Conservation (phyloP, 2,329 filamentous ascomycete species). For the Penicillium sp. region DNA sequence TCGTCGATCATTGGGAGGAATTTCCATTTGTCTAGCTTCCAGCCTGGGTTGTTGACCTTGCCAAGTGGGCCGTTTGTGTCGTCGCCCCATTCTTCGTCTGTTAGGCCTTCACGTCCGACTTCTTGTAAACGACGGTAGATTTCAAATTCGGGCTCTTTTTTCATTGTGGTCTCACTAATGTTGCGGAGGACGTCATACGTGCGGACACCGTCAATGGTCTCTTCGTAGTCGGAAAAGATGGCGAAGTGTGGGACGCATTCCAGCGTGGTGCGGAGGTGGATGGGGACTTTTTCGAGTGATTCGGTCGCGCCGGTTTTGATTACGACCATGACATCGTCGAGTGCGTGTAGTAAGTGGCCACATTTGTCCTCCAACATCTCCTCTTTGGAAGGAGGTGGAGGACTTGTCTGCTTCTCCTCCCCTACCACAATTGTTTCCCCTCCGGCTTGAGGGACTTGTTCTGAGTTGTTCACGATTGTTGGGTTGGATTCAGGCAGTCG, state of each 20-base stretch:
- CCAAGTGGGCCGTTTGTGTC: conserved; percentile 36
- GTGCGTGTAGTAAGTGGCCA: conserved; percentile 17
- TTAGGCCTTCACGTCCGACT: conserved; percentile 43
- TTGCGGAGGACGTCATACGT: conserved; percentile 29
- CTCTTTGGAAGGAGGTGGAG: background rate
- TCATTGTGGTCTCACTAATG: conserved; percentile 21
- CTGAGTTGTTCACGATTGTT: conserved; percentile 1
- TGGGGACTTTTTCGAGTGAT: conserved; percentile 28
- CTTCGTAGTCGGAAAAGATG: conserved; percentile 33
- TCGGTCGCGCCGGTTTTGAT: conserved; percentile 34
- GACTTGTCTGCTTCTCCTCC: conserved; percentile 7
- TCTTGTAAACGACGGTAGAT: conserved; percentile 50
- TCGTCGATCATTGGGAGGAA: conserved; percentile 55
- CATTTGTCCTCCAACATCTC: conserved; percentile 17
- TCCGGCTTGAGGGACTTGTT: conserved; percentile 8
- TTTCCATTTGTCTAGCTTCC: conserved; percentile 59
- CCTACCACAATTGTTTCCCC: conserved; percentile 2
- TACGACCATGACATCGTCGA: conserved; percentile 30
- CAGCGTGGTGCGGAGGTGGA: conserved; percentile 31
- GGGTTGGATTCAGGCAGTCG: conserved; percentile 11
- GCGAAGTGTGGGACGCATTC: conserved; percentile 31
- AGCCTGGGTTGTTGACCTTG: conserved; percentile 47
- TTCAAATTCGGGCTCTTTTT: conserved; percentile 45
- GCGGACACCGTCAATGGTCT: conserved; percentile 27
- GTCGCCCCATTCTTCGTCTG: conserved; percentile 28